Conservation (phyloP, 129 eudicot species). For the Flaveria trinervia region DNA sequence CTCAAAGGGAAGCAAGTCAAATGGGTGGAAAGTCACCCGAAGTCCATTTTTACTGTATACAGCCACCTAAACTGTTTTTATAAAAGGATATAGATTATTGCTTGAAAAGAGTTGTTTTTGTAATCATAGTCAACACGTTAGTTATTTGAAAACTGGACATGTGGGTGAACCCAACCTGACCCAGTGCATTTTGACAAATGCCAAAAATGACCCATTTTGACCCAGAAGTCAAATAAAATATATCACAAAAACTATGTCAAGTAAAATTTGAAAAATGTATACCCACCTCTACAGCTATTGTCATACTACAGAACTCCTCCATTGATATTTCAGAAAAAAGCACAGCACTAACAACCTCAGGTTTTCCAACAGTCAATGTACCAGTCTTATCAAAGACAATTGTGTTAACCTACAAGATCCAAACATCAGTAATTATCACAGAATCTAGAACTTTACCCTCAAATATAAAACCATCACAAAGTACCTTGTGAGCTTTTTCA, state of each 20-base stretch:
- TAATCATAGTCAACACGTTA: not conserved
- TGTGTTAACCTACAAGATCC: constrained; percentile 36
- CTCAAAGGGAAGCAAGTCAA: not conserved
- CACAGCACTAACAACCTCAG: constrained; percentile 32
- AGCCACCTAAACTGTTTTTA: not conserved
- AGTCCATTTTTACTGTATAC: constrained; percentile 1
- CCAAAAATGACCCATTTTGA: not conserved
- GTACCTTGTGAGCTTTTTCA: constrained; percentile 61
- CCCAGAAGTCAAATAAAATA: not conserved
- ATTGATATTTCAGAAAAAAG: constrained; percentile 33
- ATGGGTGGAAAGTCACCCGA: not conserved
- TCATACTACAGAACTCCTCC: constrained; percentile 38
- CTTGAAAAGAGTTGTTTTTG: not conserved
- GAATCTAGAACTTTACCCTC: constrained; percentile 2
- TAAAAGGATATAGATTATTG: not conserved
- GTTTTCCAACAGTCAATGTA: constrained; percentile 47
- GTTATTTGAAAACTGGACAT: not conserved
- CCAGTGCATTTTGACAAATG: not conserved
- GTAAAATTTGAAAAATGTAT: constrained; percentile 19
- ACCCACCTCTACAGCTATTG: constrained; percentile 43
- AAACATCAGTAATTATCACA: not conserved
- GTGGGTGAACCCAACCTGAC: not conserved
- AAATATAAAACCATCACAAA: not conserved
- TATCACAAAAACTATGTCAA: not conserved
- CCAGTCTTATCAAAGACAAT: constrained; percentile 48